phyloP scores from a whole-genome alignment of 2,329 filamentous ascomycete genomes.

The Trichophaea hybrida region DNA sequence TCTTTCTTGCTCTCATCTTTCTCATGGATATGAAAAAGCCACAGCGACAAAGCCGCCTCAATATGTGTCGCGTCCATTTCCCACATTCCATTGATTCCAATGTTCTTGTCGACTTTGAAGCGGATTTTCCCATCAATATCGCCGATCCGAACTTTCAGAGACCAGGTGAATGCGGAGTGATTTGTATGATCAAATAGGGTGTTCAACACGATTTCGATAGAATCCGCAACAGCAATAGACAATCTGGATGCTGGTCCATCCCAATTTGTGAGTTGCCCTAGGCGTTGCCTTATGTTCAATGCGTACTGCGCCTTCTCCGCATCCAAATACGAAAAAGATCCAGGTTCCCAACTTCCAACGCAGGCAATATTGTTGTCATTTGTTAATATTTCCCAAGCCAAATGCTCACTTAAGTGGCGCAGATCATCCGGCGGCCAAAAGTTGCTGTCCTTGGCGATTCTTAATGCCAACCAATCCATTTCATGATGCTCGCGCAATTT shows the following conservation, averaged over 20 bases:
- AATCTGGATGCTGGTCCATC: background rate
- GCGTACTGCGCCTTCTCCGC: background rate
- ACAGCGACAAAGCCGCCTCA: slow-evolving; percentile 29
- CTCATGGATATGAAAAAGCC: slow-evolving; percentile 24
- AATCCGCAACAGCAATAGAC: background rate
- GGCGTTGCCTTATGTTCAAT: background rate
- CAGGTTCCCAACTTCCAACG: background rate
- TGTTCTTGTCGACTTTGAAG: background rate
- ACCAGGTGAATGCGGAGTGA: background rate
- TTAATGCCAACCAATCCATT: slow-evolving; percentile 17
- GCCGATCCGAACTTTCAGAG: background rate
- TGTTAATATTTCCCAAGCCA: no score
- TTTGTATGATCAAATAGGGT: background rate
- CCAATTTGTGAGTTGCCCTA: slow-evolving; percentile 2
- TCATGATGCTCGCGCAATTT: slow-evolving; percentile 11
- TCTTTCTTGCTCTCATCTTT: background rate
- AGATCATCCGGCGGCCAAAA: no score
- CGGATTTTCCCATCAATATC: background rate
- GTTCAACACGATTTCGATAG: slow-evolving; percentile 1
- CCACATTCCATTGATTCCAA: slow-evolving; percentile 24
- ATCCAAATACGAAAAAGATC: no score
- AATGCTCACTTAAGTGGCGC: no score
- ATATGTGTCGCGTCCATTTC: slow-evolving; percentile 21
- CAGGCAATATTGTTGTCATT: background rate
- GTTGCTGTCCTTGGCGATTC: slow-evolving; percentile 1